Conservation (phyloP, 1,284 basidiomycete genomes). For the Heliocybe sulcata region DNA sequence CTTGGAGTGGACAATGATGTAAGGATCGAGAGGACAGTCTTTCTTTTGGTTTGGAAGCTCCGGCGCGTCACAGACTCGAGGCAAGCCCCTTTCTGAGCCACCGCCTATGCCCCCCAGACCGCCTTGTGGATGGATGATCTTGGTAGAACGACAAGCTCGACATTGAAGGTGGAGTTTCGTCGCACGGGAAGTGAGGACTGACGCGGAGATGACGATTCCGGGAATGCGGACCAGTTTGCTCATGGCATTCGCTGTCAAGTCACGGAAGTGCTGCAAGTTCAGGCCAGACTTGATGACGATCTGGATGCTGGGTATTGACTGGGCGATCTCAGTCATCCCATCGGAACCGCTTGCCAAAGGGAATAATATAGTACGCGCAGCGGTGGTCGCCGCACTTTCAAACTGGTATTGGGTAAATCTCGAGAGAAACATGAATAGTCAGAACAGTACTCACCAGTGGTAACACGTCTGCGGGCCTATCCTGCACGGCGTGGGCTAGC, state of each 20-base stretch:
- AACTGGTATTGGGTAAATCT: conserved; percentile 45
- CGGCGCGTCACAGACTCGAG: conserved; percentile 78
- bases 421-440: not conserved
- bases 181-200: conserved; percentile 88
- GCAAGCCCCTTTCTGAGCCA: conserved; percentile 76
- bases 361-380: conserved; percentile 76
- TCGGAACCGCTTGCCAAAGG: conserved; percentile 52
- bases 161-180: conserved; percentile 92
- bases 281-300: conserved; percentile 84
- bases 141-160: conserved; percentile 83
- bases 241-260: conserved; percentile 89
- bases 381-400: conserved; percentile 80
- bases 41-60: conserved; percentile 75
- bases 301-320: conserved; percentile 82
- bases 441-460: conserved; percentile 58
- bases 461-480: conserved; percentile 84
- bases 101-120: conserved; percentile 84
- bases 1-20: conserved; percentile 92
- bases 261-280: conserved; percentile 92
- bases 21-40: conserved; percentile 94
- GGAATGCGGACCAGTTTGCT: conserved; percentile 95
- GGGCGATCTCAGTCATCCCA: conserved; percentile 46
- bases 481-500: conserved; percentile 86
- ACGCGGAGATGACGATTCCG: conserved; percentile 97
- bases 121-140: conserved; percentile 72